Evolutionary conservation across 202 grass and related monocot species (phyloP).

Genomic region (Setaria viridis): DNA sequence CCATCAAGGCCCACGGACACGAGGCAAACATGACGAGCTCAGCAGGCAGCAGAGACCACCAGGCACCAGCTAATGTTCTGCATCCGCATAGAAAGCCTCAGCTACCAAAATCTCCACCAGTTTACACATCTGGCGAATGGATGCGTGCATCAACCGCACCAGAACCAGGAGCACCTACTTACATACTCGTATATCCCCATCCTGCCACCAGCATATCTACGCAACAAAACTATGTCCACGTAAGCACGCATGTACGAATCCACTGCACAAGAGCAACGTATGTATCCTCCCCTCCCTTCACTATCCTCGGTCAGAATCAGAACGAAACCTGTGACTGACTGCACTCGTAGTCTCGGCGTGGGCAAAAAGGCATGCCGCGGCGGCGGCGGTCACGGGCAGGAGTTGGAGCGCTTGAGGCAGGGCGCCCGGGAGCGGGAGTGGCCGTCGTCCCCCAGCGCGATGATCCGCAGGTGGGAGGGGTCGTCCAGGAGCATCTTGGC

Average conservation of each 20-base stretch:
- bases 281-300: not conserved
- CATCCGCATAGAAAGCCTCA: not conserved
- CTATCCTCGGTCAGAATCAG: slow-evolving; percentile 12
- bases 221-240: not conserved
- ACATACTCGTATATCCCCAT: not conserved
- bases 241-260: not conserved
- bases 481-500: slow-evolving; percentile 73
- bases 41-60: too few species aligned
- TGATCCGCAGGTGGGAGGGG: slow-evolving; percentile 48
- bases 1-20: too few species aligned
- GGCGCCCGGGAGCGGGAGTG: slow-evolving; percentile 35
- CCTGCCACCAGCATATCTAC: not conserved
- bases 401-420: slow-evolving; percentile 55
- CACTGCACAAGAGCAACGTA: not conserved
- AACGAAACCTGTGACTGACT: slow-evolving; percentile 16
- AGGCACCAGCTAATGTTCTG: too few species aligned
- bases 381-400: slow-evolving; percentile 22
- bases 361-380: not conserved
- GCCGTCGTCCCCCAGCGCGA: slow-evolving; percentile 55
- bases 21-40: too few species aligned
- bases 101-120: not conserved
- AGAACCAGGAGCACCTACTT: not conserved
- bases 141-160: not conserved
- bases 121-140: not conserved
- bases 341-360: slow-evolving; percentile 3